Percentiles rank a stretch among this genome's conserved stretches.
These are phyloP conservation scores for Russula vinacea DNA, from an alignment of 768 basidiomycete genomes.

Conservation along the genomic window DNA sequence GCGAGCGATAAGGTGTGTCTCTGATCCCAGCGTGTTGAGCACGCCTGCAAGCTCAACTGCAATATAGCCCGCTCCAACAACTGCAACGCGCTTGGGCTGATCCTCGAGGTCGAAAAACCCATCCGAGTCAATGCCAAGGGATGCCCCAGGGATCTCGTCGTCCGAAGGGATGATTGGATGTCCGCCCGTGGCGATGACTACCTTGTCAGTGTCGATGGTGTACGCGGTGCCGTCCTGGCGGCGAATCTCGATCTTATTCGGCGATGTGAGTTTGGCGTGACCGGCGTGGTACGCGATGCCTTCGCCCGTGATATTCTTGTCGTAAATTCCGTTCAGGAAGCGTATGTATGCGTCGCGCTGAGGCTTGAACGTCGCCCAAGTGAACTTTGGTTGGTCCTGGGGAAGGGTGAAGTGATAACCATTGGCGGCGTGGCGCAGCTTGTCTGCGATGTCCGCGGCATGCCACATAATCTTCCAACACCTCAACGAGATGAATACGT, in stretches of 20 bases:
- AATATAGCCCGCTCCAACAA: slow-evolving; percentile 97
- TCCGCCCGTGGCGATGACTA: slow-evolving; percentile 86
- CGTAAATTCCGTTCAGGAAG: slow-evolving; percentile 87
- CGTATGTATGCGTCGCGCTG: slow-evolving; percentile 95
- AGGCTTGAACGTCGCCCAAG: slow-evolving; percentile 89
- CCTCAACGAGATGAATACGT: not conserved
- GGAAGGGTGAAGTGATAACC: slow-evolving; percentile 62
- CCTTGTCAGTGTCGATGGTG: slow-evolving; percentile 67
- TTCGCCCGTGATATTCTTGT: slow-evolving; percentile 82
- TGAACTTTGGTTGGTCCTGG: slow-evolving; percentile 53
- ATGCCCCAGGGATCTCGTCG: slow-evolving; percentile 81
- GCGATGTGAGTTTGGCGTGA: slow-evolving; percentile 65
- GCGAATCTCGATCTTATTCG: slow-evolving; percentile 70
- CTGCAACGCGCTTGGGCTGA: slow-evolving; percentile 89
- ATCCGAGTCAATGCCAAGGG: slow-evolving; percentile 87
- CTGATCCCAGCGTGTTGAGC: slow-evolving; percentile 83
- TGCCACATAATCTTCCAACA: slow-evolving; percentile 90
- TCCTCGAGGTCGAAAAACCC: slow-evolving; percentile 92
- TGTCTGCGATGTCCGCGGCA: slow-evolving; percentile 86
- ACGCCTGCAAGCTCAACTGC: slow-evolving; percentile 96
- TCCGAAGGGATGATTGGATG: slow-evolving; percentile 77
- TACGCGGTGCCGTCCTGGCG: slow-evolving; percentile 66
- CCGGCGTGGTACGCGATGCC: slow-evolving; percentile 85
- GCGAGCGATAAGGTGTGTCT: slow-evolving; percentile 91
- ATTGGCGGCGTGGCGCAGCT: slow-evolving; percentile 67